Conservation (phyloP, 139 green algal species). For the Closterium sp. region DNA sequence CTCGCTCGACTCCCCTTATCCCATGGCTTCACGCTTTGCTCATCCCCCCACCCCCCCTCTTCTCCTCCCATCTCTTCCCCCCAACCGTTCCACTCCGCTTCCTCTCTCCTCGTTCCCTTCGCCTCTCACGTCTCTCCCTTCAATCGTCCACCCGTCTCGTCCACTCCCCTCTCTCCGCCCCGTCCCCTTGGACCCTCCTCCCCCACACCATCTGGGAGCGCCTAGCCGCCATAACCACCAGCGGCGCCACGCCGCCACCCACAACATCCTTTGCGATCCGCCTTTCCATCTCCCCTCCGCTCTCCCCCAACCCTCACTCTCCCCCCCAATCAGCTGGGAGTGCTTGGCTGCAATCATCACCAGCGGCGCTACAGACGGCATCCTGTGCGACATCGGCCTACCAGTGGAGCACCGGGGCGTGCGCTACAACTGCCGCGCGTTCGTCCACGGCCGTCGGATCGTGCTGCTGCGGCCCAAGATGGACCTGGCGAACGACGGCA, state of each 20-base stretch:
- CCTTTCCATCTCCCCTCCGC: conserved; percentile 59
- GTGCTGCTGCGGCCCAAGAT: conserved; percentile 93
- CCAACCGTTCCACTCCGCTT: too few relatives aligned
- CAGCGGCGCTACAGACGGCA: conserved; percentile 65
- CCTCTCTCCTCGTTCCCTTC: neutral
- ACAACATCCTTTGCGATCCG: conserved; percentile 88
- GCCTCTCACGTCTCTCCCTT: neutral
- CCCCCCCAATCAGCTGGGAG: conserved; percentile 86
- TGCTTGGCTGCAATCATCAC: conserved; percentile 64
- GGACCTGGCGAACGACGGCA: conserved; percentile 92
- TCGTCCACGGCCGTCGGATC: conserved; percentile 75
- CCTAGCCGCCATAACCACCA: conserved; percentile 57
- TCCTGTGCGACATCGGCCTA: conserved; percentile 90
- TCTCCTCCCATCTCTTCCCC: too few relatives aligned
- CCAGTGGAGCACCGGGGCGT: conserved; percentile 86
- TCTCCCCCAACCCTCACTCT: neutral
- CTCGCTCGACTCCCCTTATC: too few relatives aligned
- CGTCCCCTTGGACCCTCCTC: too few relatives aligned
- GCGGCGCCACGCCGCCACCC: conserved; percentile 69
- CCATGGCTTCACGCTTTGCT: too few relatives aligned
- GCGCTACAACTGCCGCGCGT: conserved; percentile 90
- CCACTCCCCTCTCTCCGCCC: neutral
- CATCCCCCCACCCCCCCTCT: too few relatives aligned
- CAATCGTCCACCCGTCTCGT: neutral
- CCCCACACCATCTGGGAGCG: neutral